Conservation (phyloP, 257 asterid species). For the Asclepias syriaca region DNA sequence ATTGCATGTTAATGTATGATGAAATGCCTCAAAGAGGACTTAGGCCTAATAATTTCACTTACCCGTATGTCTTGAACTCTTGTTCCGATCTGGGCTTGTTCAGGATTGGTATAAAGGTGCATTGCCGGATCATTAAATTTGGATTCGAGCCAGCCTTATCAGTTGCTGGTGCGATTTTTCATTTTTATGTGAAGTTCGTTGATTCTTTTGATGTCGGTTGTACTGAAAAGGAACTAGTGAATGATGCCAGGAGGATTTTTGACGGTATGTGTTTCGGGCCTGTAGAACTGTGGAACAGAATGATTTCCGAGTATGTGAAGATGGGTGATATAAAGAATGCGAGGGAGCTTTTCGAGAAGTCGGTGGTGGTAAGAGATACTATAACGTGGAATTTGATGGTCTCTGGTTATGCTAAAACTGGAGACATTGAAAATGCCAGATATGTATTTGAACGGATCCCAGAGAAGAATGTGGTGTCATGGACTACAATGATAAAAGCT, state of each 20-base stretch:
- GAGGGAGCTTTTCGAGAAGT: conserved; percentile 32
- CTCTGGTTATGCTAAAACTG: conserved; percentile 30
- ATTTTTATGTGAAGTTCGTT: conserved; percentile 25
- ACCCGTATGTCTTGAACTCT: conserved; percentile 37
- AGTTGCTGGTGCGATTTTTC: conserved; percentile 30
- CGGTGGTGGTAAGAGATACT: conserved; percentile 37
- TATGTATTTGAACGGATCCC: conserved; percentile 32
- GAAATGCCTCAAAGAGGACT: conserved; percentile 42
- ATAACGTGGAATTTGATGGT: conserved; percentile 43
- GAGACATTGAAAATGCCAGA: conserved; percentile 28
- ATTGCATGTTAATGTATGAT: conserved; percentile 34
- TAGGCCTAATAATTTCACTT: conserved; percentile 40
- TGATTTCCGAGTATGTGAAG: conserved; percentile 28
- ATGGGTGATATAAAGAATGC: conserved; percentile 27
- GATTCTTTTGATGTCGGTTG: conserved; percentile 12
- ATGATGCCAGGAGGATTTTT: conserved; percentile 31
- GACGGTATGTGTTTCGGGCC: conserved; percentile 20
- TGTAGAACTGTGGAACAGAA: conserved; percentile 33
- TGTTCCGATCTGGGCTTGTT: conserved; percentile 37
- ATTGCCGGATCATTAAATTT: conserved; percentile 34
- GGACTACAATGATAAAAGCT: conserved; percentile 41
- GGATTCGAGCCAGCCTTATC: conserved; percentile 26
- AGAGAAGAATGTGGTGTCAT: conserved; percentile 36
- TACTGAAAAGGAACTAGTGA: conserved; percentile 6
- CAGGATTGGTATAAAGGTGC: conserved; percentile 28